phyloP scores from a whole-genome alignment of 2,329 filamentous ascomycete genomes.

The Venturia effusa region DNA sequence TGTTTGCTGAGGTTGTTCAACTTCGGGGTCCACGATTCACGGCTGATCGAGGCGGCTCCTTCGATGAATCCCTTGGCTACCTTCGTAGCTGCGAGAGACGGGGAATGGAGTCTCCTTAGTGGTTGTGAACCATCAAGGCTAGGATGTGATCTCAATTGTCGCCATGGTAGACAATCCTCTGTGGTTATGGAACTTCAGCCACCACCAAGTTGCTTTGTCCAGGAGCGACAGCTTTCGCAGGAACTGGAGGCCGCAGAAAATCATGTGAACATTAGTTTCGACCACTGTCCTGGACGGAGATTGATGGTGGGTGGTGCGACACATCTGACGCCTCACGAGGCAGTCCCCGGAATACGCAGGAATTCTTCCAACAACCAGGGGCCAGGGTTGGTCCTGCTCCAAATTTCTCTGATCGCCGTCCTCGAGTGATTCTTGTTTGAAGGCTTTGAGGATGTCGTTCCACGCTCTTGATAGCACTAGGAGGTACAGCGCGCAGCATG shows the following conservation, averaged over 20 bases:
- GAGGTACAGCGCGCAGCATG: no score
- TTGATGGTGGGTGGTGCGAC: not conserved
- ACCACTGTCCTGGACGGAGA: not conserved
- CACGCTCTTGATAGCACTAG: not conserved
- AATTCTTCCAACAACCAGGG: not conserved
- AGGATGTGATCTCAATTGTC: not conserved
- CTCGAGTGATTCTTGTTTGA: not conserved
- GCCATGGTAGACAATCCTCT: not conserved
- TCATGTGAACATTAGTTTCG: not conserved
- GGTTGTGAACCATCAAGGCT: not conserved
- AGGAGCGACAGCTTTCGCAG: no score
- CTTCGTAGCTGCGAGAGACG: not conserved
- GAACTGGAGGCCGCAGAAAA: not conserved
- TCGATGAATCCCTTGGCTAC: not conserved
- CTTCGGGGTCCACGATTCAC: not conserved
- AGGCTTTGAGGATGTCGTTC: not conserved
- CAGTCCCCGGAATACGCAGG: not conserved
- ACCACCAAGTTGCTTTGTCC: not conserved
- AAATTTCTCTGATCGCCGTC: not conserved
- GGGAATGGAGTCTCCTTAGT: not conserved
- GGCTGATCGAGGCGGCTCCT: not conserved
- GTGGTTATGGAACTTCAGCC: not conserved
- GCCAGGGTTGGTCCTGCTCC: no score
- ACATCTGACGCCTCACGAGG: not conserved
- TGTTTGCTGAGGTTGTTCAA: not conserved